These are phyloP conservation scores for Pittosporum tobira DNA, from an alignment of 129 eudicot species.

Conservation along the genomic window DNA sequence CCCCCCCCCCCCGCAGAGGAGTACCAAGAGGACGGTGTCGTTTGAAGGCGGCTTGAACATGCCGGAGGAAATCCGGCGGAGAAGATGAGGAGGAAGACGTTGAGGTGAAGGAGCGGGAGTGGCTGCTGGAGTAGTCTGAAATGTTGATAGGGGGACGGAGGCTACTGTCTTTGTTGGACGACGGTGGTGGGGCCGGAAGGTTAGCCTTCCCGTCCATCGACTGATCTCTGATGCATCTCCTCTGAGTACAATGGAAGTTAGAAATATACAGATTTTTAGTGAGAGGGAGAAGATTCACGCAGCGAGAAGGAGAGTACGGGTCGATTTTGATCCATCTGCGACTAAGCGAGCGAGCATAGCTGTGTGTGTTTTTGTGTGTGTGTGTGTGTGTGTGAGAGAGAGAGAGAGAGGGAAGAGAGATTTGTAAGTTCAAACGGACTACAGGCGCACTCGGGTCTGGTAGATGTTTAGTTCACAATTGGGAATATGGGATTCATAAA, in stretches of 20 bases:
- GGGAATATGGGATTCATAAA: no score
- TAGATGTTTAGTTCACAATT: no score
- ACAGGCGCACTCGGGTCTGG: slow-evolving; percentile 1
- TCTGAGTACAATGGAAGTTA: slow-evolving; percentile 1
- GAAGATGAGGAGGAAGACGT: slow-evolving; percentile 51
- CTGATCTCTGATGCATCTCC: slow-evolving; percentile 54
- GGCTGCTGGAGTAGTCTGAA: slow-evolving; percentile 23
- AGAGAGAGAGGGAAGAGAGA: not conserved
- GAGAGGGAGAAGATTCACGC: slow-evolving; percentile 1
- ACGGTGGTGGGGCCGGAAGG: slow-evolving; percentile 33
- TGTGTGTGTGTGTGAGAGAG: not conserved
- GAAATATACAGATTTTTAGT: no score
- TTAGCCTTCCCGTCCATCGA: slow-evolving; percentile 78
- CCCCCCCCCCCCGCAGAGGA: no score
- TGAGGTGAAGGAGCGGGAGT: slow-evolving; percentile 33
- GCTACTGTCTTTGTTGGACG: slow-evolving; percentile 18
- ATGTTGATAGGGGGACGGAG: slow-evolving; percentile 27
- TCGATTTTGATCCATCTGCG: slow-evolving; percentile 7
- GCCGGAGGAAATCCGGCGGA: slow-evolving; percentile 55
- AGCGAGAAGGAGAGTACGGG: not conserved
- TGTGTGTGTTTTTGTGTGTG: slow-evolving; percentile 1
- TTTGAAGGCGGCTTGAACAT: slow-evolving; percentile 83
- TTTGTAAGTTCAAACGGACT: slow-evolving; percentile 1
- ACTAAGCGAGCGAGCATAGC: not conserved
- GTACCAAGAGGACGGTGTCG: slow-evolving; percentile 72